Evolutionary conservation across 139 green algal species (phyloP), one percentile per base, ranked within the genome.

Genomic region (Astrephomene gubernaculifera): DNA sequence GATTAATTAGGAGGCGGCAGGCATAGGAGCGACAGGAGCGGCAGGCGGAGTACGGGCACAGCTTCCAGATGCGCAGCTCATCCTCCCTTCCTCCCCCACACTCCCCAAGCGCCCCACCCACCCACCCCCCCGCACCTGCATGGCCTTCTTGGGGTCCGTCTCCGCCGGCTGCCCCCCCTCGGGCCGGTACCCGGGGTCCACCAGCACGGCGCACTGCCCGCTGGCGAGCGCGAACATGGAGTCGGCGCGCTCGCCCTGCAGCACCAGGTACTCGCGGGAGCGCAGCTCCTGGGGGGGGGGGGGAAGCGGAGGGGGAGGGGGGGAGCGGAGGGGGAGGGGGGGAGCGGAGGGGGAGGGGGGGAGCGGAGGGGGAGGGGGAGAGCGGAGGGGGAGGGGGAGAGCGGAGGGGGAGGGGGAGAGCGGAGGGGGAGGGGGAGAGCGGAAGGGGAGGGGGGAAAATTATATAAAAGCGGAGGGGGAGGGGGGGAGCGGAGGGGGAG

Each of bases 151-250:
- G 44, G 85, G 85, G 67, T 89, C 85, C 9, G 54, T 7, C 57
- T 85, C 78, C 38, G 73, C 76, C 57, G 71, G 73, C 8, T 44
- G 43, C 4, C 49, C 22, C 31, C 29, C 2, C 41, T 69, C 44
- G 2, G 70, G 29, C 57, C 76, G 33, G 68, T 63, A 82, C 19
- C 63, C 35, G 12, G 85, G 85, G 85, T 89, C 85, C 53, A 89
- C 85, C 45, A 85, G 68, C 81, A 86, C 81, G 10, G 49, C 38
- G 65, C 84, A 88, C 36, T 65, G 72, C 29, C 84, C 84, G 2
- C 14, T 22, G 25, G 57, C 41, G 75, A 88, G 85, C 39, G 84
- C 84, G 73, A 64, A 85, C 84, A 88, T 88, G 53, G 75, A 72
- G 43, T 88, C 84, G 8, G 84, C 84, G 7, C 64, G 72, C 65